Conservation (phyloP, 345 rosid species). For the Cochlearia excelsa region DNA sequence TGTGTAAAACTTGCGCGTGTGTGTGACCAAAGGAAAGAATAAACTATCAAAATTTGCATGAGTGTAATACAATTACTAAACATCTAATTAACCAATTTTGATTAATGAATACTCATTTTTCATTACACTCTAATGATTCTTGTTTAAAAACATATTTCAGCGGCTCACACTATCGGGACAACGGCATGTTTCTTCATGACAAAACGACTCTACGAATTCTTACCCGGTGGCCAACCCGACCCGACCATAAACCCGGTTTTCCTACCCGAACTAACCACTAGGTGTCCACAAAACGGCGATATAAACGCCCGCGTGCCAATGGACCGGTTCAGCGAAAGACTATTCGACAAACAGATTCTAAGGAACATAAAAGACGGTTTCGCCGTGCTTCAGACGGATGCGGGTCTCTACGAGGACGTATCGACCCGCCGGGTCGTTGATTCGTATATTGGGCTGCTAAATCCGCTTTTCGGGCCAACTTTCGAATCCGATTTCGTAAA, state of each 20-base stretch:
- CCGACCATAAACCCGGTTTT: conserved; percentile 53
- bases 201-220: conserved; percentile 55
- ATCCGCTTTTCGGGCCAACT: conserved; percentile 37
- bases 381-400: conserved; percentile 73
- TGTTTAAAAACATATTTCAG: conserved; percentile 34
- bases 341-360: conserved; percentile 59
- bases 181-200: conserved; percentile 89
- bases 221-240: conserved; percentile 50
- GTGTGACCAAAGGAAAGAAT: neutral
- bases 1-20: neutral
- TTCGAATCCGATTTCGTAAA: conserved; percentile 60
- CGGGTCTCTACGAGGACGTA: conserved; percentile 60
- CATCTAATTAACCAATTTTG: neutral
- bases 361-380: conserved; percentile 57
- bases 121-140: neutral
- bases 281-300: conserved; percentile 60
- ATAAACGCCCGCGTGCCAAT: conserved; percentile 51
- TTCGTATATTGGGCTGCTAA: conserved; percentile 45
- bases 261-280: conserved; percentile 41
- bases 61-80: neutral
- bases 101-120: neutral
- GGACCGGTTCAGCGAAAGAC: conserved; percentile 48
- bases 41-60: conserved; percentile 5
- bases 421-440: conserved; percentile 45
- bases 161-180: conserved; percentile 82